phyloP scores from a whole-genome alignment of 108 stramenopile genomes.

The Skeletonema marinoi region DNA sequence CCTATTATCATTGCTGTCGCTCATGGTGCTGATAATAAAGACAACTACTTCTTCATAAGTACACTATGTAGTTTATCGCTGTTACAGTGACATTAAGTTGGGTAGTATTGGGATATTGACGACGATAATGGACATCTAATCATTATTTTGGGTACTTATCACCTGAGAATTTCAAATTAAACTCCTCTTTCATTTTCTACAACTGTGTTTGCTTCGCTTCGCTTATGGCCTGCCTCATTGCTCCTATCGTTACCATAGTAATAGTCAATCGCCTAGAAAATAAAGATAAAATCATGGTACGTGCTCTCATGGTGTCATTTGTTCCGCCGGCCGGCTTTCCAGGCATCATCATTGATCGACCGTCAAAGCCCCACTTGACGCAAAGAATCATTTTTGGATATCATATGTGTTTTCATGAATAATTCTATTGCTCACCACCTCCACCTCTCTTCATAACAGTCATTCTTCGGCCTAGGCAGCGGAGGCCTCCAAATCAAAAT shows the following conservation, averaged over 20 bases:
- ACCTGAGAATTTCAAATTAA: no score
- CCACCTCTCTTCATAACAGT: conserved; percentile 21
- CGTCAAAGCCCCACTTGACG: background rate
- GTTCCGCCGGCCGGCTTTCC: background rate
- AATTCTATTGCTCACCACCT: background rate
- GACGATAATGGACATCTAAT: no score
- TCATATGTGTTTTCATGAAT: background rate
- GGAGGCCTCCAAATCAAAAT: conserved; percentile 79
- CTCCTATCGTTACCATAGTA: background rate
- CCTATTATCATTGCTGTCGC: no score
- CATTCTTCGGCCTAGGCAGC: conserved; percentile 55
- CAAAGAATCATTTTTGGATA: background rate
- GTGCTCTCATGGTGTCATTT: background rate
- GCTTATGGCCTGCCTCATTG: background rate
- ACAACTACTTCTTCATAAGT: no score
- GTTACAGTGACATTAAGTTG: no score
- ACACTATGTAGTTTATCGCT: no score
- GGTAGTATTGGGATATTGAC: no score
- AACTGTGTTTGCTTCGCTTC: no score
- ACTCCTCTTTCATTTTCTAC: no score
- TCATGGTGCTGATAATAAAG: no score
- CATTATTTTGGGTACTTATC: no score
- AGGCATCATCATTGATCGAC: background rate
- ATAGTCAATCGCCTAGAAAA: background rate
- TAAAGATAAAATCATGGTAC: background rate